Evolutionary conservation across 116 monocot genomes (phyloP), one percentile per base, ranked within the genome.

Genomic region (Zostera marina): DNA sequence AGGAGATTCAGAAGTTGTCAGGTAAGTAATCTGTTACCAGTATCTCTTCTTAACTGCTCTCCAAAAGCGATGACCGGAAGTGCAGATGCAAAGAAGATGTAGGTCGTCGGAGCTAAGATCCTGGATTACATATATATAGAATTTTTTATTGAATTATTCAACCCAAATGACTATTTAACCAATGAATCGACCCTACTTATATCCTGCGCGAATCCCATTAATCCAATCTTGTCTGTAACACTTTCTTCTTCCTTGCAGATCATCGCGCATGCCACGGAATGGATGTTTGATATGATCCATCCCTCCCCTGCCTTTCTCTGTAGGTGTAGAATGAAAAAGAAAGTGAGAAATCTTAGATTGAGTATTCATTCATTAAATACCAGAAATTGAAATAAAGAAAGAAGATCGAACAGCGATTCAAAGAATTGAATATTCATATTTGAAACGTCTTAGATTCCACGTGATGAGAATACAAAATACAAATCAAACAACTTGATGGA

Each of bases 61-160:
- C 93, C 93, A 57, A 93, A 93, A n/a, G 88, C 81, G 7, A 93
- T 79, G 11, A 93, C 84, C 6, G 93, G 93, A 56, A 93, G 84
- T 9, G 93, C 93, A 40, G 88, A 93, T 15, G 93, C 84, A 58
- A 93, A 93, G 64, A 93, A 93, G 58, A 93, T 88, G 52, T 81
- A 93, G 10, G 72, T 61, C 17, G 88, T 88, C 4, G 93, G 93
- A 24, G 93, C 88, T 63, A 93, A 52, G 57, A 93, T 84, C 71
- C 93, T 92, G 68, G 26, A 54, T n/a, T 41, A 58, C 25, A 56
- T 12, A 32, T 1, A 12, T 13, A 56, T 26, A 19, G 15, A 16
- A 20, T 20, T 16, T 2, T 3, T 23, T 53, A 0, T 8, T 4
- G 9, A 12, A n/a, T 6, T 12, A 8, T 57, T 7, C 13, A 5